phyloP scores from a whole-genome alignment of 768 basidiomycete species.

The Melanogaster broomeanus region DNA sequence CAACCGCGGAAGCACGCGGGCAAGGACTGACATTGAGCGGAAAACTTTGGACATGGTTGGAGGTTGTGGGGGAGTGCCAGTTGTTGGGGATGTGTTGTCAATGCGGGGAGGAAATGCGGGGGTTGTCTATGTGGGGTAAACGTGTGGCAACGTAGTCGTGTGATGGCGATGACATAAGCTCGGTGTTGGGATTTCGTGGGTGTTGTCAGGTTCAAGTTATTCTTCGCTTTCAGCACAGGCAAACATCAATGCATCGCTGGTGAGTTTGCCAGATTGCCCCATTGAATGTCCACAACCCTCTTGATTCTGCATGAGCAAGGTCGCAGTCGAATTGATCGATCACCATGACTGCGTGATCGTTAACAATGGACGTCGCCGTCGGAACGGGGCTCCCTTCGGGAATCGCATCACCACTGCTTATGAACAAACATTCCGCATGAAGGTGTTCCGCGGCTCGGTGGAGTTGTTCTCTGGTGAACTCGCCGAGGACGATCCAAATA shows the following conservation, averaged over 20 bases:
- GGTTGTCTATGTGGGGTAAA: not conserved
- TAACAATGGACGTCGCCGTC: too few species aligned
- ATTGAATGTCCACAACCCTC: too few species aligned
- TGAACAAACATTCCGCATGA: not conserved
- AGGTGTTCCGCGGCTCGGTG: constrained; percentile 13
- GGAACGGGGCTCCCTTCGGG: too few species aligned
- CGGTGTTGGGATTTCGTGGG: not conserved
- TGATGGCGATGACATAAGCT: constrained; percentile 29
- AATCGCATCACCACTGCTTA: not conserved
- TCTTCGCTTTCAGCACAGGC: too few species aligned
- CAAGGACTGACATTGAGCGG: not conserved
- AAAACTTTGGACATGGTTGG: constrained; percentile 17
- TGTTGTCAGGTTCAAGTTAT: too few species aligned
- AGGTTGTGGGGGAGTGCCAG: constrained; percentile 13
- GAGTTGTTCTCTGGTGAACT: constrained; percentile 1
- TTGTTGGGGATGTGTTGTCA: not conserved
- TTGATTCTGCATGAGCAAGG: too few species aligned
- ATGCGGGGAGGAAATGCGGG: constrained; percentile 1
- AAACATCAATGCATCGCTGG: too few species aligned
- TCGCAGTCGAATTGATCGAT: too few species aligned
- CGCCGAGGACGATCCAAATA: not conserved
- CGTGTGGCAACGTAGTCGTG: constrained; percentile 33
- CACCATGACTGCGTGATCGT: too few species aligned
- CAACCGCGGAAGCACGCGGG: constrained; percentile 6
- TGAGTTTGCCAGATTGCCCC: too few species aligned